Evolutionary conservation across 495 filamentous ascomycete genomes (phyloP).

Genomic region (Aspergillus egyptiacus): DNA sequence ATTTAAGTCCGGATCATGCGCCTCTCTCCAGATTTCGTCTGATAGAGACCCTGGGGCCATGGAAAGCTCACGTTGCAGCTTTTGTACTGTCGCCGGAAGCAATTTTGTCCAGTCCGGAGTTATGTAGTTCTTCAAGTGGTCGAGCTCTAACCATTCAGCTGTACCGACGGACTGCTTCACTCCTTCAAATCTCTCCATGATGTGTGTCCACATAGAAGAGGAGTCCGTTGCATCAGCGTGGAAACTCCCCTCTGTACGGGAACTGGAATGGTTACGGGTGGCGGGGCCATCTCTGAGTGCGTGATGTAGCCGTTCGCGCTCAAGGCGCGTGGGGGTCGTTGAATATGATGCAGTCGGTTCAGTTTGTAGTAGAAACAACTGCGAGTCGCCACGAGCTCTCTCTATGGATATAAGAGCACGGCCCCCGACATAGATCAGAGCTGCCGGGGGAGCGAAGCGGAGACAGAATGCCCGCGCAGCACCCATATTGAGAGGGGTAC

Average conservation of each 20-base stretch:
- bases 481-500: conserved; percentile 30
- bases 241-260: neutral
- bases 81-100: conserved; percentile 70
- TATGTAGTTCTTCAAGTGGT: conserved; percentile 62
- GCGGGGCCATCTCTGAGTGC: conserved; percentile 1
- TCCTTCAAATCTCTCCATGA: conserved; percentile 51
- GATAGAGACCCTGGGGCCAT: conserved; percentile 81
- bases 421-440: conserved; percentile 26
- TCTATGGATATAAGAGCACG: conserved; percentile 24
- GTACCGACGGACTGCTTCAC: conserved; percentile 48
- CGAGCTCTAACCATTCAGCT: conserved; percentile 55
- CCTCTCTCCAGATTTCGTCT: conserved; percentile 88
- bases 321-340: conserved; percentile 14
- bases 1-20: conserved; percentile 71
- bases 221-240: conserved; percentile 17
- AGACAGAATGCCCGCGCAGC: conserved; percentile 28
- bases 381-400: conserved; percentile 18
- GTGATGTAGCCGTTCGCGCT: conserved; percentile 11
- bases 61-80: conserved; percentile 82
- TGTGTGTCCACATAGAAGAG: conserved; percentile 53
- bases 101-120: conserved; percentile 75
- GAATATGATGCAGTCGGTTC: conserved; percentile 25
- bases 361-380: conserved; percentile 12
- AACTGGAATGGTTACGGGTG: neutral
- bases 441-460: conserved; percentile 35